Percentiles rank a stretch among this genome's conserved stretches.
These are phyloP conservation scores for Limtongia smithiae DNA, from an alignment of 805 yeast species.

Conservation along the genomic window DNA sequence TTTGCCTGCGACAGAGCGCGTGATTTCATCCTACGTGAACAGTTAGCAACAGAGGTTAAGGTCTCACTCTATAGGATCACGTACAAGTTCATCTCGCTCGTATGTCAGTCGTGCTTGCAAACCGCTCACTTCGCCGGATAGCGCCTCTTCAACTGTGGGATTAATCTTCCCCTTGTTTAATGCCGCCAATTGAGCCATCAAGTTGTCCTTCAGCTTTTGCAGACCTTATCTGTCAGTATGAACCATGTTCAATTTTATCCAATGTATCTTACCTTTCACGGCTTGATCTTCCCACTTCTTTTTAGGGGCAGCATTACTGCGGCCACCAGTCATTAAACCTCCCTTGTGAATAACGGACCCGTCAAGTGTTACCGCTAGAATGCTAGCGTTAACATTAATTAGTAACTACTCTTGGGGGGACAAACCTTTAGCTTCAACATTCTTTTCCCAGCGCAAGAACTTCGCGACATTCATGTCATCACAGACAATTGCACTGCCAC, in stretches of 20 bases:
- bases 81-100: slow-evolving; percentile 34
- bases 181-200: slow-evolving; percentile 51
- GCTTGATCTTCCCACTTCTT: slow-evolving; percentile 62
- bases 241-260: too few relatives aligned
- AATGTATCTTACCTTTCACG: slow-evolving; percentile 14
- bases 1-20: slow-evolving; percentile 33
- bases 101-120: slow-evolving; percentile 40
- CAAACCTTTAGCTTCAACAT: slow-evolving; percentile 50
- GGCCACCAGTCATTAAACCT: slow-evolving; percentile 92
- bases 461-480: slow-evolving; percentile 68
- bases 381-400: slow-evolving; percentile 5
- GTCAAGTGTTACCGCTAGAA: slow-evolving; percentile 63
- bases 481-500: slow-evolving; percentile 76
- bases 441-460: slow-evolving; percentile 62
- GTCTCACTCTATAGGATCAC: slow-evolving; percentile 12
- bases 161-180: slow-evolving; percentile 48
- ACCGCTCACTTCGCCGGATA: slow-evolving; percentile 53
- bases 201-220: slow-evolving; percentile 48
- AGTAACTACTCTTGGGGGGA: not conserved
- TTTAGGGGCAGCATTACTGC: slow-evolving; percentile 46
- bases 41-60: not conserved
- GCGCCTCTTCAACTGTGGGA: slow-evolving; percentile 52
- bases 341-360: slow-evolving; percentile 82
- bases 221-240: slow-evolving; percentile 51
- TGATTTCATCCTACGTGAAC: slow-evolving; percentile 8